phyloP scores from a whole-genome alignment of 2,329 filamentous ascomycete genomes.

The Myriosclerotinia duriaeana region DNA sequence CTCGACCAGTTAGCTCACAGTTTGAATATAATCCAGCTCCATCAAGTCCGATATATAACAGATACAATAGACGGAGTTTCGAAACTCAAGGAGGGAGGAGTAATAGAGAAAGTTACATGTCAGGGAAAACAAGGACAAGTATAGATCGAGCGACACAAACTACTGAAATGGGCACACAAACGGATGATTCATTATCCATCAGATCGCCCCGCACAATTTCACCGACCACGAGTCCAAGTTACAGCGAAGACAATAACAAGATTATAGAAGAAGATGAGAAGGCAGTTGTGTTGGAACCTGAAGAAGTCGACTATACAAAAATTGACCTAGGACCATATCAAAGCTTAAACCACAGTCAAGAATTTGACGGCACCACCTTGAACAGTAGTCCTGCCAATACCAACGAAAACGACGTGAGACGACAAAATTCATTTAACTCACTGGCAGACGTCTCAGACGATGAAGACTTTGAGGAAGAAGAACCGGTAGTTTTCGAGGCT shows the following conservation, averaged over 20 bases:
- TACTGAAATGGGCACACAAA: conserved; percentile 63
- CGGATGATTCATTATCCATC: conserved; percentile 46
- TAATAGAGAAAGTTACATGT: conserved; percentile 74
- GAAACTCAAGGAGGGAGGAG: conserved; percentile 63
- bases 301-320: conserved; percentile 60
- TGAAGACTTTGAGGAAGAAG: conserved; percentile 50
- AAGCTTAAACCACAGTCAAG: conserved; percentile 35
- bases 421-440: conserved; percentile 42
- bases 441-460: conserved; percentile 50
- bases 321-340: conserved; percentile 52
- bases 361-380: conserved; percentile 39
- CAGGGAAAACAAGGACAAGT: conserved; percentile 51
- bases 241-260: conserved; percentile 44
- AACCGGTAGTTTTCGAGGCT: conserved; percentile 69
- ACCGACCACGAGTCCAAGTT: conserved; percentile 53
- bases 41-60: conserved; percentile 66
- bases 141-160: conserved; percentile 68
- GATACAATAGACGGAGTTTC: conserved; percentile 61
- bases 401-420: conserved; percentile 35
- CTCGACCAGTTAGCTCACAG: conserved; percentile 71
- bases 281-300: conserved; percentile 47
- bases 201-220: conserved; percentile 45
- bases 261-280: conserved; percentile 37
- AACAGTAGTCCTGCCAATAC: conserved; percentile 40
- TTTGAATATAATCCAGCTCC: conserved; percentile 81